Conservation (phyloP, 768 basidiomycete genomes). For the Rubroboletus satanas region DNA sequence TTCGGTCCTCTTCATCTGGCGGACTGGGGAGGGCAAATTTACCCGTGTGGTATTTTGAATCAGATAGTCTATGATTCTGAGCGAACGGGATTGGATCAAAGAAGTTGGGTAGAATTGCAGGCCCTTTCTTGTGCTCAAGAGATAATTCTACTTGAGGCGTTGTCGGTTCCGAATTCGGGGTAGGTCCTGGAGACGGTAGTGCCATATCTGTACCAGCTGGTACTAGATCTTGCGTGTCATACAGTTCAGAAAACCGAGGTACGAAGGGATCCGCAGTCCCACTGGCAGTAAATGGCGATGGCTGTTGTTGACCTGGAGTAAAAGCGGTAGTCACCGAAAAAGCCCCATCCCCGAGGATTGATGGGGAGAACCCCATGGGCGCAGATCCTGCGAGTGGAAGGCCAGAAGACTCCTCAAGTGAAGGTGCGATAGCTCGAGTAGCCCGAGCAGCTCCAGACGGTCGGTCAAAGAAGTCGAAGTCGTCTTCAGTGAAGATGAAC, state of each 20-base stretch:
- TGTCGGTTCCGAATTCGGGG: conserved; percentile 46
- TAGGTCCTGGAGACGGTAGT: conserved; percentile 50
- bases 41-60: conserved; percentile 70
- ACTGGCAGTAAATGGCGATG: conserved; percentile 28
- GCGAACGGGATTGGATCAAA: conserved; percentile 81
- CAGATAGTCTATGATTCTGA: conserved; percentile 53
- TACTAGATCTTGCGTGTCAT: conserved; percentile 27
- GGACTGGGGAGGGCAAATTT: conserved; percentile 72
- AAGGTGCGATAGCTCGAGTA: conserved; percentile 14
- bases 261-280: conserved; percentile 19
- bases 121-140: conserved; percentile 18
- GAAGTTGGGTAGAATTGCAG: conserved; percentile 22
- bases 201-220: conserved; percentile 38
- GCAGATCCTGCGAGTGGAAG: conserved; percentile 34
- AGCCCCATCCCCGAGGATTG: conserved; percentile 28
- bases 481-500: conserved; percentile 71
- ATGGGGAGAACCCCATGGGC: conserved; percentile 34
- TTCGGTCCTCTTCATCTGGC: conserved; percentile 46
- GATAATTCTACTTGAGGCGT: conserved; percentile 55
- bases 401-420: conserved; percentile 20
- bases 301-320: conserved; percentile 30
- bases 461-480: conserved; percentile 83
- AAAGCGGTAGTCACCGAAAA: conserved; percentile 20
- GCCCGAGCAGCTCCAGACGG: conserved; percentile 36
- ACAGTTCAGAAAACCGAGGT: conserved; percentile 21